A percentile compares a stretch with the other conserved stretches of the same genome.
phyloP scores from a whole-genome alignment of 345 rosid species.

The Noccaea bulbosa region DNA sequence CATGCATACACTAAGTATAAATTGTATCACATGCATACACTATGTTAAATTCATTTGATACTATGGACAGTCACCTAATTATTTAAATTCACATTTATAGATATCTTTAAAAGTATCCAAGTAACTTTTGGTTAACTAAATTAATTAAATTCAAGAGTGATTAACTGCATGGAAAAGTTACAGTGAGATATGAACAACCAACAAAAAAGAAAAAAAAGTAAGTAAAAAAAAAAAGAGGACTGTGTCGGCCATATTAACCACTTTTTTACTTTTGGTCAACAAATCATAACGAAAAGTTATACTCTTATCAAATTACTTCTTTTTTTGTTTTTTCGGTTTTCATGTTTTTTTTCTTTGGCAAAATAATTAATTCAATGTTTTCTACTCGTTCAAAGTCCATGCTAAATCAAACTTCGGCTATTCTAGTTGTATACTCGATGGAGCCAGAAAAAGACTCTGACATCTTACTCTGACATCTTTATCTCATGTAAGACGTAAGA shows the following conservation, averaged over 20 bases:
- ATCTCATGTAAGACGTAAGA: not conserved
- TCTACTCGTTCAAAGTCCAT: conserved; percentile 28
- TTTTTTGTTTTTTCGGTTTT: not conserved
- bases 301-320: not conserved
- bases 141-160: conserved; percentile 10
- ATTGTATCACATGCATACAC: no score
- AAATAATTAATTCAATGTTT: conserved; percentile 14
- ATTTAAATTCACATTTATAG: not conserved
- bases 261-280: conserved; percentile 28
- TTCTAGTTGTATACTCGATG: conserved; percentile 1
- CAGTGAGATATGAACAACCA: conserved; percentile 18
- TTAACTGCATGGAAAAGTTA: conserved; percentile 10
- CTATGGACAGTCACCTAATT: not conserved
- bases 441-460: not conserved
- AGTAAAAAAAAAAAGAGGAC: not conserved
- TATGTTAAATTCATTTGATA: not conserved
- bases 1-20: no score
- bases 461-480: not conserved
- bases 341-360: not conserved
- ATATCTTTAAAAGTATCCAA: conserved; percentile 5
- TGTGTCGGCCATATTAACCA: conserved; percentile 40
- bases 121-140: conserved; percentile 8
- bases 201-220: not conserved
- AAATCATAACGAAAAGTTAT: conserved; percentile 11
- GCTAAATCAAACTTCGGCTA: conserved; percentile 9